Percentiles rank a stretch among this genome's conserved stretches.
Conservation (phyloP, 495 filamentous ascomycete species). For the Annulohypoxylon nitens region DNA sequence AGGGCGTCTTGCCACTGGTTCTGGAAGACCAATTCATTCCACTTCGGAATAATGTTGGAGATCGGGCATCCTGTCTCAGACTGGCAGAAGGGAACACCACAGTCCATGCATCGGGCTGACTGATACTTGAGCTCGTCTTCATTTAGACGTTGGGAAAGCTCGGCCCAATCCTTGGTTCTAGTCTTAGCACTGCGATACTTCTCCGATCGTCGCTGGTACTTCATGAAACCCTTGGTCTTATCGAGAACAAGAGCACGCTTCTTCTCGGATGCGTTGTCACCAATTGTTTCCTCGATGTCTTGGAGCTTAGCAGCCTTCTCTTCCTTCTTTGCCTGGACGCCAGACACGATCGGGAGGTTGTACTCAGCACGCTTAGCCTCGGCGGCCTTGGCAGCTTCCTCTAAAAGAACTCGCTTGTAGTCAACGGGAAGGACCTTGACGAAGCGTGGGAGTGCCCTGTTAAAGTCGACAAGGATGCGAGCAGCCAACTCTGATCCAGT, state of each 20-base stretch:
- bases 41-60: conserved; percentile 99
- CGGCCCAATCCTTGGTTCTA: conserved; percentile 93
- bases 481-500: conserved; percentile 97
- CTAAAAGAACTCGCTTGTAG: conserved; percentile 94
- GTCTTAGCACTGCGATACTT: conserved; percentile 93
- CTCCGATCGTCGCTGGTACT: conserved; percentile 93
- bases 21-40: conserved; percentile 94
- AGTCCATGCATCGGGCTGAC: conserved; percentile 99
- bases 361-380: conserved; percentile 86
- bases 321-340: conserved; percentile 72
- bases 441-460: conserved; percentile 89
- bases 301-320: conserved; percentile 84
- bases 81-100: conserved; percentile 99
- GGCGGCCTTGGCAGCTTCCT: conserved; percentile 87
- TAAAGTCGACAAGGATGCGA: conserved; percentile 97
- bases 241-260: conserved; percentile 92
- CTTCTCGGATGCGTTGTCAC: conserved; percentile 88
- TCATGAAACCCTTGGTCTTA: conserved; percentile 99
- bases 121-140: conserved; percentile 99
- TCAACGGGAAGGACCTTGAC: conserved; percentile 96
- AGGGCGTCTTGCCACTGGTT: conserved; percentile 96
- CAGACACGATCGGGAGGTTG: conserved; percentile 81
- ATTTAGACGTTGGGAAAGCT: conserved; percentile 87
- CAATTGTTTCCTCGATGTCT: conserved; percentile 95
- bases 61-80: conserved; percentile 98